These are phyloP conservation scores for Dentipellis sp. DNA, from an alignment of 768 basidiomycete genomes.

Conservation along the genomic window DNA sequence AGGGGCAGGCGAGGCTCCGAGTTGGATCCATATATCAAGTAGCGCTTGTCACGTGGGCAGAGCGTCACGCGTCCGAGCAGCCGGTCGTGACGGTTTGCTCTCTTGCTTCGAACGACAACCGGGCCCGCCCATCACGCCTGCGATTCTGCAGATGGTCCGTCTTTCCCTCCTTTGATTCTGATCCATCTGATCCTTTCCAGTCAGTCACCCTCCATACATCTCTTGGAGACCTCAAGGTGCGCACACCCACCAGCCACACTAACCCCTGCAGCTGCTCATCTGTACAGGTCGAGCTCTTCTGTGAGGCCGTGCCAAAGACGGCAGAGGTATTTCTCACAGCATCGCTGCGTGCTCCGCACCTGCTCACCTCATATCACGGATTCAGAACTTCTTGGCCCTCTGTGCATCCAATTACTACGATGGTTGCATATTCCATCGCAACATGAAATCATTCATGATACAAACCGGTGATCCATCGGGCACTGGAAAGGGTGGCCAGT, in stretches of 20 bases:
- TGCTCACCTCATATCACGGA: background rate
- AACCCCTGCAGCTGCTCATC: background rate
- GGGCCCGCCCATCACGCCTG: constrained; percentile 10
- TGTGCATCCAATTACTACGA: constrained; percentile 88
- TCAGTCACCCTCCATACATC: constrained; percentile 93
- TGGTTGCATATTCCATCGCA: constrained; percentile 81
- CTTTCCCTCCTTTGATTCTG: constrained; percentile 1
- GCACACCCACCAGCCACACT: constrained; percentile 5
- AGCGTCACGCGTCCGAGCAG: background rate
- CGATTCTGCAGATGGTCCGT: constrained; percentile 6
- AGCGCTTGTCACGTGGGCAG: constrained; percentile 8
- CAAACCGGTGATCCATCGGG: constrained; percentile 89
- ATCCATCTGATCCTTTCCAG: constrained; percentile 29
- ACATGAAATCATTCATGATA: constrained; percentile 93
- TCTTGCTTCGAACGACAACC: constrained; percentile 1
- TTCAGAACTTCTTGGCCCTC: constrained; percentile 89
- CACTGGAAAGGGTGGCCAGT: constrained; percentile 93
- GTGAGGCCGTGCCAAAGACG: constrained; percentile 91
- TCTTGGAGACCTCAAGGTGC: constrained; percentile 91
- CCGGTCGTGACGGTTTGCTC: constrained; percentile 18
- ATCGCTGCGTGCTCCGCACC: background rate
- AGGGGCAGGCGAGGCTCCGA: constrained; percentile 7
- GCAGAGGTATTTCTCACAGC: constrained; percentile 58
- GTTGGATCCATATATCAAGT: constrained; percentile 16
- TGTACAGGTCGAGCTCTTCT: constrained; percentile 86